Base-by-base conservation (phyloP, 2,329 filamentous ascomycete genomes). In the Epichloe uncinata region DNA sequence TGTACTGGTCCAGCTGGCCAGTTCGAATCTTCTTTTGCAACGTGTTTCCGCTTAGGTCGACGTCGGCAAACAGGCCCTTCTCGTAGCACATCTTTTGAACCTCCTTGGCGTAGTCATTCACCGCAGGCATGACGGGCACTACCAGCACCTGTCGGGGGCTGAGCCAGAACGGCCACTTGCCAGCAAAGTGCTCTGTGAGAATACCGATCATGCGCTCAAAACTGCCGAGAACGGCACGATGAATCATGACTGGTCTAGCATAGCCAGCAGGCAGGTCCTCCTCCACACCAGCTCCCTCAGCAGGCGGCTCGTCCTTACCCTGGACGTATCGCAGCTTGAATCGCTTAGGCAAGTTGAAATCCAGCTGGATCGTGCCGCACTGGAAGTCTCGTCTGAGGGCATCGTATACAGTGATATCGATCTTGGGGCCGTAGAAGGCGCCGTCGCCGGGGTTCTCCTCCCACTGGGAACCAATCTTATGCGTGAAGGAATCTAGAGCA, bases 401-500 rank as follows among this genome's bases (percentile, higher is more conserved):
- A 68, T 96, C 91, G 47, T 82, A 84, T 61, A 98, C 90, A 54
- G 87, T 94, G 62, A 98, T 93, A 61, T 98, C 93, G 59, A 97
- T 95, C 79, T 98, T 98, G 47, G 93, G 93, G 2, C 93, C 93
- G 66, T 98, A 98, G 71, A 97, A 98, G 48, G 93, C 93, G 63
- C 93, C 93, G 60, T 98, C 93, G 51, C 91, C 93, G 53, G 88
- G 85, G 68, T 97, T 95, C 47, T 95, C 74, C 66, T 87, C 85
- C 93, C 93, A 98, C 55, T 81, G 73, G 35, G 81, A 76, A 53
- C 83, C 78, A 36, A 67, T 67, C 50, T 67, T 66, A 18, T 69
- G 69, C 50, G 79, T 76, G 66, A 96, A 97, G 54, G 82, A 77
- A 56, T 93, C 78, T 45, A 98, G 75, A 16, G 90, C 87, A 53